phyloP scores from a whole-genome alignment of 108 stramenopile species.

The Skeletonema marinoi region DNA sequence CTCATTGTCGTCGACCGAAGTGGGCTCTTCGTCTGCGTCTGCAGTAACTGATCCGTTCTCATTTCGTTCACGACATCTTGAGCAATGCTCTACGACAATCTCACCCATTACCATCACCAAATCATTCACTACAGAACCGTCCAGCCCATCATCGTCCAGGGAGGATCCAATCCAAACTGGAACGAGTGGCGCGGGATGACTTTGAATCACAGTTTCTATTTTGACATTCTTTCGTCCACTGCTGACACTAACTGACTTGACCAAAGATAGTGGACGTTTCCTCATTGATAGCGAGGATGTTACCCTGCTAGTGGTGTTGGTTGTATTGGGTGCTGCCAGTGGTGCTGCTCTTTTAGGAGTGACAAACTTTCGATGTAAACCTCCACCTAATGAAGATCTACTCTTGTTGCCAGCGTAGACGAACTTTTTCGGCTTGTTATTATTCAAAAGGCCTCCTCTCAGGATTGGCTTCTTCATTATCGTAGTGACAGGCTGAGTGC shows the following conservation, averaged over 20 bases:
- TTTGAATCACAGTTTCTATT: conserved; percentile 27
- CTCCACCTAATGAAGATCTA: conserved; percentile 2
- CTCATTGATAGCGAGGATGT: not conserved
- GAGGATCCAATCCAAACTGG: conserved; percentile 49
- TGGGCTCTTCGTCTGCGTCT: not conserved
- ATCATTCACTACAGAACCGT: conserved; percentile 43
- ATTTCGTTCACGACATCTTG: not conserved
- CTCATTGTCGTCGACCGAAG: not conserved
- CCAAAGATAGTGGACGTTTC: not conserved
- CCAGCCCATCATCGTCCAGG: conserved; percentile 29
- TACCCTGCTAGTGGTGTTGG: not conserved
- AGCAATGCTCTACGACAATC: conserved; percentile 42
- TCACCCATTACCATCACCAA: conserved; percentile 56
- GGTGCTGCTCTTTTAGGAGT: conserved; percentile 34
- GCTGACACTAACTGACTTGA: not conserved
- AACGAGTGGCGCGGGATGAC: conserved; percentile 46
- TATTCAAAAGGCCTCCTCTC: conserved; percentile 27
- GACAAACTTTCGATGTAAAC: conserved; percentile 29
- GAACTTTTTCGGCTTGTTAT: conserved; percentile 37
- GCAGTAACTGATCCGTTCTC: not conserved
- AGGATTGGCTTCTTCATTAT: not conserved
- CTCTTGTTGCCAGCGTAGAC: conserved; percentile 11
- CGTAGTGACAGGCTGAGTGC: not conserved
- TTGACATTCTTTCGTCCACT: conserved; percentile 5
- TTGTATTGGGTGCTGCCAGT: not conserved